Evolutionary conservation across 208 protist genomes (phyloP).

Genomic region (Trypanosoma cruzi): DNA sequence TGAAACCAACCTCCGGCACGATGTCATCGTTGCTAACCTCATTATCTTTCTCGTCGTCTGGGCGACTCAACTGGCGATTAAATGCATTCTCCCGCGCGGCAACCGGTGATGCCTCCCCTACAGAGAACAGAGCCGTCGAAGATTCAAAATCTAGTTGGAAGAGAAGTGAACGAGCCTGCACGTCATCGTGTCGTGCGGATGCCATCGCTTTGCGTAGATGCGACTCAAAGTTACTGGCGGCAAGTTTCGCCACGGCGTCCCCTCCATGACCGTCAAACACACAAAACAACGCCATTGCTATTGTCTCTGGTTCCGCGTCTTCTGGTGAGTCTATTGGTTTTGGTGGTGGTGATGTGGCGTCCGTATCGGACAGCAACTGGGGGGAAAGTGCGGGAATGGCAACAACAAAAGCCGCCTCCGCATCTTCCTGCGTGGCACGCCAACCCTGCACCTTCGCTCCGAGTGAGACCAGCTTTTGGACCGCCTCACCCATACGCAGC

Average conservation of each 20-base stretch:
- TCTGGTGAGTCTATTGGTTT: conserved; percentile 4
- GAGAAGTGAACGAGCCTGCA: conserved; percentile 46
- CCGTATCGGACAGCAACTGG: conserved; percentile 1
- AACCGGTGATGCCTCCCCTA: conserved; percentile 2
- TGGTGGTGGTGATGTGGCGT: conserved; percentile 7
- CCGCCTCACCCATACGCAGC: conserved; percentile 49
- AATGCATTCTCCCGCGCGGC: neutral
- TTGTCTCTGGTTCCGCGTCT: conserved; percentile 24
- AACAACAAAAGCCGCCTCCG: conserved; percentile 67
- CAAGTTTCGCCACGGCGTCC: conserved; percentile 72
- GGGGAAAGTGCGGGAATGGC: conserved; percentile 47
- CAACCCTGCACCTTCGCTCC: conserved; percentile 78
- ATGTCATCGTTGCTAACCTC: neutral
- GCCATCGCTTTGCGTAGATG: conserved; percentile 57
- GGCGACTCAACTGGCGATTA: neutral
- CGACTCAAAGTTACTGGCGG: conserved; percentile 59
- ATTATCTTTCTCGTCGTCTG: neutral
- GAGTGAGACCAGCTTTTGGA: conserved; percentile 45
- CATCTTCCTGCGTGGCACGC: conserved; percentile 81
- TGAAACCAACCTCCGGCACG: neutral
- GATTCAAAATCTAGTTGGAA: conserved; percentile 58
- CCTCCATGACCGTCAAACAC: conserved; percentile 89
- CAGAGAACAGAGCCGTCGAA: conserved; percentile 4
- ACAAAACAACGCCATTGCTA: conserved; percentile 77
- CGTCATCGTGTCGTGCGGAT: conserved; percentile 16